Conservation (phyloP, 345 rosid species). For the Syzygium aqueum region DNA sequence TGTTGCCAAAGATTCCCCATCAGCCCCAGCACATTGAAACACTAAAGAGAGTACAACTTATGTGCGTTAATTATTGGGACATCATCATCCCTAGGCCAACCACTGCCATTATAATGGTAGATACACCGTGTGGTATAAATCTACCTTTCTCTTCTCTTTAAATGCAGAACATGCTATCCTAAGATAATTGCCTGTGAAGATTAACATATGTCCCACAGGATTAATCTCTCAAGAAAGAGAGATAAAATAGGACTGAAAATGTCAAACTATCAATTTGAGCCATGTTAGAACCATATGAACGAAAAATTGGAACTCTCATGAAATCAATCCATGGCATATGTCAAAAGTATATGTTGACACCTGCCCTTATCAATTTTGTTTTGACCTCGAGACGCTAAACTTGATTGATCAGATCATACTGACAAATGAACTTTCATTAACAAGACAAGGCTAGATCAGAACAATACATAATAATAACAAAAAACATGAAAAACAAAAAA, state of each 20-base stretch:
- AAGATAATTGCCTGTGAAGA: not conserved
- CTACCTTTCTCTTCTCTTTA: not conserved
- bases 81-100: not conserved
- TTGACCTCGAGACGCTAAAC: not conserved
- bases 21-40: not conserved
- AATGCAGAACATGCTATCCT: not conserved
- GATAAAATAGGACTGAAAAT: not conserved
- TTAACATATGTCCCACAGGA: not conserved
- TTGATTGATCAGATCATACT: not conserved
- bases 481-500: not conserved
- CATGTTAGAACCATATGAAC: not conserved
- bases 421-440: not conserved
- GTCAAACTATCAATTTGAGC: not conserved
- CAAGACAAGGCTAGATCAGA: not conserved
- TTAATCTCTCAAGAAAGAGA: not conserved
- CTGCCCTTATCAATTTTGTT: not conserved
- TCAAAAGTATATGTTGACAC: not conserved
- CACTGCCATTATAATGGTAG: not conserved
- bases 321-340: not conserved
- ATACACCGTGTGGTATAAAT: not conserved
- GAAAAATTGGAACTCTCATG: not conserved
- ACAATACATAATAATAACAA: not conserved
- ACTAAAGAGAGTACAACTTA: not conserved
- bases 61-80: not conserved
- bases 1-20: not conserved